Evolutionary conservation across 768 basidiomycete species (phyloP).

Genomic region (Hortiboletus flavorubellus): DNA sequence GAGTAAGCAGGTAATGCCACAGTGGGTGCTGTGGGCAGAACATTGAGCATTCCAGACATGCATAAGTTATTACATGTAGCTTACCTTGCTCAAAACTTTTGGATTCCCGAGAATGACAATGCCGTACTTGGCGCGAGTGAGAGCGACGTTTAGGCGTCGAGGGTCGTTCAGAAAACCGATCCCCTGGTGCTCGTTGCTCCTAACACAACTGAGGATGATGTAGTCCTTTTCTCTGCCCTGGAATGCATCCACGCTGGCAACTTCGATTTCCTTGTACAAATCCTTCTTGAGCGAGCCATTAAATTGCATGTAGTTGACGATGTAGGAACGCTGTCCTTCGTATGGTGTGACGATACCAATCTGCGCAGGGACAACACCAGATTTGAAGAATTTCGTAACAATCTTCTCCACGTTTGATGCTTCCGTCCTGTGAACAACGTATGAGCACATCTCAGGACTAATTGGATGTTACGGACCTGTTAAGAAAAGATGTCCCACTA

Average conservation of each 20-base stretch:
- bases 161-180: conserved; percentile 99
- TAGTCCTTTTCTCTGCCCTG: conserved; percentile 99
- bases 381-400: conserved; percentile 99
- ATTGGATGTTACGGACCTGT: conserved; percentile 49
- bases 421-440: conserved; percentile 67
- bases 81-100: conserved; percentile 96
- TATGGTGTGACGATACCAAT: conserved; percentile 99
- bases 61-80: conserved; percentile 16
- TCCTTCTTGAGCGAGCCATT: conserved; percentile 99
- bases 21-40: conserved; percentile 73
- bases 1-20: conserved; percentile 97
- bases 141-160: conserved; percentile 90
- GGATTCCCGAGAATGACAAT: conserved; percentile 99
- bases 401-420: conserved; percentile 99
- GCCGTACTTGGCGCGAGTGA: conserved; percentile 97
- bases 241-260: conserved; percentile 98
- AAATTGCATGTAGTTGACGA: conserved; percentile 99
- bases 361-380: conserved; percentile 91
- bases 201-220: conserved; percentile 95
- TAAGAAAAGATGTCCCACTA: conserved; percentile 97
- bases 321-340: conserved; percentile 96
- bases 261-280: conserved; percentile 98
- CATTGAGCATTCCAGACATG: conserved; percentile 11
- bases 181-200: conserved; percentile 99
- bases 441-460: conserved; percentile 1